Evolutionary conservation across 345 rosid genomes (phyloP).

Genomic region (Citrus unshiu): DNA sequence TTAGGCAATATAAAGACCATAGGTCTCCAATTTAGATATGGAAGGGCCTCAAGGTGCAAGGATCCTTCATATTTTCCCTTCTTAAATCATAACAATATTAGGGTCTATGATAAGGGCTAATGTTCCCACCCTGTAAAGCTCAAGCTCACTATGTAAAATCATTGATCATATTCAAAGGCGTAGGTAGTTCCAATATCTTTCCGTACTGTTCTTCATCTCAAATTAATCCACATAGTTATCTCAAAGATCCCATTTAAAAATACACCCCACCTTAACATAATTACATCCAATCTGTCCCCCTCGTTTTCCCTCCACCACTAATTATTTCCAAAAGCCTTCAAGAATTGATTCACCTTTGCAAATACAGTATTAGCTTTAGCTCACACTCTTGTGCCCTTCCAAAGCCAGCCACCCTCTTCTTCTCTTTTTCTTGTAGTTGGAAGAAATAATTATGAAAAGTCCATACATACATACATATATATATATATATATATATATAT

Average conservation of each 20-base stretch:
- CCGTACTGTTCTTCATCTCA: background rate
- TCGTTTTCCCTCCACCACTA: slow-evolving; percentile 8
- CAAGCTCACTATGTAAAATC: background rate
- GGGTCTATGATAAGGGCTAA: background rate
- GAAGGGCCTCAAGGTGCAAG: background rate
- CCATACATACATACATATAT: too few relatives aligned
- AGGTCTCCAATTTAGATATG: background rate
- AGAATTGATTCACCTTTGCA: background rate
- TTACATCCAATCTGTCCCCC: slow-evolving; percentile 8
- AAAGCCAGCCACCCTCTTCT: background rate
- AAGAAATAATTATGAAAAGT: too few relatives aligned
- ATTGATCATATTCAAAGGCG: background rate
- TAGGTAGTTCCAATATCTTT: background rate
- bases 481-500: too few relatives aligned
- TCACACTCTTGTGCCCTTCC: background rate
- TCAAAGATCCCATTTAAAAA: background rate
- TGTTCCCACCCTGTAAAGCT: slow-evolving; percentile 9
- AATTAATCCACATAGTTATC: slow-evolving; percentile 1
- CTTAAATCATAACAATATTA: too few relatives aligned
- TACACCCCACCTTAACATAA: background rate
- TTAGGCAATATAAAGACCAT: background rate
- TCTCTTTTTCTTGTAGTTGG: background rate
- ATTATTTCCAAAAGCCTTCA: slow-evolving; percentile 2
- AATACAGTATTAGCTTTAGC: background rate
- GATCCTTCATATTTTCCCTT: background rate